Base-by-base conservation (phyloP, 2,329 filamentous ascomycete species). In the Didymella exigua region DNA sequence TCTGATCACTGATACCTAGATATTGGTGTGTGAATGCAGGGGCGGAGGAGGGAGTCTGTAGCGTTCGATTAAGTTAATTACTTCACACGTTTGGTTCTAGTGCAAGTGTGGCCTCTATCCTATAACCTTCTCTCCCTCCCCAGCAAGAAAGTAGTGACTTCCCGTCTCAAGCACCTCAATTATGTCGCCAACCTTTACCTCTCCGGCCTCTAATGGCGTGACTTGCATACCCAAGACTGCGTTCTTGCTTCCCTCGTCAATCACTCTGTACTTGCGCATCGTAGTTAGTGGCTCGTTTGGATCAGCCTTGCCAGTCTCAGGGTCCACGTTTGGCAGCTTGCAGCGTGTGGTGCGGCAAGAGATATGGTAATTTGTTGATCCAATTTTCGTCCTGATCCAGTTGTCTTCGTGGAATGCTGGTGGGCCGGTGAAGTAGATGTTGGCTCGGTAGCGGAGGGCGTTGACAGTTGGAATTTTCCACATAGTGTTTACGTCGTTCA, bases 291-390 rank as follows among this genome's bases (percentile, higher is more conserved):
- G 85, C 72, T 88, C 82, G 26, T 74, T 74, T 0, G 61, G 61
- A 66, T 88, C 84, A 19, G 80, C 79, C 33, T 80, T 67, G n/a
- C 83, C 89, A 5, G 78, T 86, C 16, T 78, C 77, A 0, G 82
- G 87, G 69, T 90, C 81, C 1, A 90, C 86, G 62, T 91, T 91
- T 18, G 88, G 88, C 62, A 91, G 72, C 63, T 86, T 89, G 75
- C 89, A 91, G 49, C 88, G 81, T 0, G 86, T 84, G 0, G 87
- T 89, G 26, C 87, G 83, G 64, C 86, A 88, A 0, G 85, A 79
- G 10, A 84, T 76, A 56, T 85, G 79, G 52, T 82, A 83, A 13
- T 78, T 77, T 2, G 58, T 33, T 0, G 78, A 78, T 7, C 78
- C 81, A 62, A 66, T 57, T 4, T 45, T 55, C 31, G 90, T 79